Evolutionary conservation across 768 basidiomycete genomes (phyloP).

Genomic region (Suillus subalutaceus): DNA sequence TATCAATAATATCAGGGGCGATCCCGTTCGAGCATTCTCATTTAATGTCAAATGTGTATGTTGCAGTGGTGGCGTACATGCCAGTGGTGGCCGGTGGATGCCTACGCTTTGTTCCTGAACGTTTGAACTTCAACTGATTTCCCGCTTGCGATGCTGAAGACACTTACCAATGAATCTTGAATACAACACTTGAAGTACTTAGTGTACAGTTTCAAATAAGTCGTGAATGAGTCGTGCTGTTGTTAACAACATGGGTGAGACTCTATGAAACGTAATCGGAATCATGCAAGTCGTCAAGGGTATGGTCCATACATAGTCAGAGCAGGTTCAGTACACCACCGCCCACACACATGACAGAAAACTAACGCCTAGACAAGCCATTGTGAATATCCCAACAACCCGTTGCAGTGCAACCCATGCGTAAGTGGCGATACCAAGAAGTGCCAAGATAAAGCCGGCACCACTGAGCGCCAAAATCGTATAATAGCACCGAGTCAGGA

Average conservation of each 20-base stretch:
- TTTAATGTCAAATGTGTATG: too few relatives aligned
- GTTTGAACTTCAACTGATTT: background rate
- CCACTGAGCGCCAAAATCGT: slow-evolving; percentile 28
- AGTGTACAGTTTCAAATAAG: background rate
- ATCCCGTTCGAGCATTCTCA: too few relatives aligned
- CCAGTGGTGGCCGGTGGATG: background rate
- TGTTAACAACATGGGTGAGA: background rate
- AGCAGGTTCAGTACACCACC: slow-evolving; percentile 12
- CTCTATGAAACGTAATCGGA: too few relatives aligned
- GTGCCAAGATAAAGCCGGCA: slow-evolving; percentile 26
- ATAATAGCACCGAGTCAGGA: slow-evolving; percentile 28
- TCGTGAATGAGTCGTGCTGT: background rate
- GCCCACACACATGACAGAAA: slow-evolving; percentile 28
- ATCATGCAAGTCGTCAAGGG: too few relatives aligned
- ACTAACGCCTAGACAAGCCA: slow-evolving; percentile 27
- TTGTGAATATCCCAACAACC: slow-evolving; percentile 32
- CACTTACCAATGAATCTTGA: background rate
- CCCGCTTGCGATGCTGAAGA: background rate
- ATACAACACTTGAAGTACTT: background rate
- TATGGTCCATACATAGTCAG: background rate
- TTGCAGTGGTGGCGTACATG: too few relatives aligned
- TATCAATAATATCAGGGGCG: too few relatives aligned
- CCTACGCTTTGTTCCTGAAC: background rate
- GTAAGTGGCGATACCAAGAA: slow-evolving; percentile 30
- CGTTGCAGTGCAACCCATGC: slow-evolving; percentile 27